Evolutionary conservation across 2,329 filamentous ascomycete species (phyloP).

Genomic region (Fusarium transvaalense): DNA sequence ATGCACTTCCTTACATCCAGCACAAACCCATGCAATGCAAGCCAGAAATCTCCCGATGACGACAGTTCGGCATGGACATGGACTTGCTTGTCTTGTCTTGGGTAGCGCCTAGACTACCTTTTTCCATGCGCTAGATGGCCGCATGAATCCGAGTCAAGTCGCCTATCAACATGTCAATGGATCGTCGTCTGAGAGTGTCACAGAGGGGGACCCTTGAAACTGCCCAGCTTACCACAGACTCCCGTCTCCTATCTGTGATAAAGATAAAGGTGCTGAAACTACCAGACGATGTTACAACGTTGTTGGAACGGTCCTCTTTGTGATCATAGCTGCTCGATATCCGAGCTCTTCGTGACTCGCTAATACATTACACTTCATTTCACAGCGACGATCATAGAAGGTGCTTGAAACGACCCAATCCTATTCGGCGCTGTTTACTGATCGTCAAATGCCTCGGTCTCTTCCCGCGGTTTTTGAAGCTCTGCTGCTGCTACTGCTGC

Average conservation of each 20-base stretch:
- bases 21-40: conserved; percentile 38
- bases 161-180: conserved; percentile 22
- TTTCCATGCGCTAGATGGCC: conserved; percentile 23
- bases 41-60: conserved; percentile 42
- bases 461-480: conserved; percentile 31
- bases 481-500: conserved; percentile 1
- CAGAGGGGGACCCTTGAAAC: conserved; percentile 28
- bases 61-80: conserved; percentile 36
- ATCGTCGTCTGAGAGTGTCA: conserved; percentile 10
- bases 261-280: conserved; percentile 19
- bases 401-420: conserved; percentile 36
- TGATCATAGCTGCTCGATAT: conserved; percentile 16
- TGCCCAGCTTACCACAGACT: conserved; percentile 7
- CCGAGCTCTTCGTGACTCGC: conserved; percentile 29
- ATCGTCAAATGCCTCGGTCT: conserved; percentile 41
- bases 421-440: conserved; percentile 24
- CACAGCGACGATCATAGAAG: conserved; percentile 29
- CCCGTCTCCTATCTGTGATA: conserved; percentile 11
- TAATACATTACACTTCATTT: conserved; percentile 18
- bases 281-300: neutral
- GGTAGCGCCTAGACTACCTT: conserved; percentile 1
- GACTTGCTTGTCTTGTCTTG: conserved; percentile 31
- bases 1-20: conserved; percentile 21
- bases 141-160: conserved; percentile 32
- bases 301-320: conserved; percentile 9